Evolutionary conservation across 2,329 filamentous ascomycete genomes (phyloP), one percentile per base, ranked within the genome.

Genomic region (Colletotrichum sp.): DNA sequence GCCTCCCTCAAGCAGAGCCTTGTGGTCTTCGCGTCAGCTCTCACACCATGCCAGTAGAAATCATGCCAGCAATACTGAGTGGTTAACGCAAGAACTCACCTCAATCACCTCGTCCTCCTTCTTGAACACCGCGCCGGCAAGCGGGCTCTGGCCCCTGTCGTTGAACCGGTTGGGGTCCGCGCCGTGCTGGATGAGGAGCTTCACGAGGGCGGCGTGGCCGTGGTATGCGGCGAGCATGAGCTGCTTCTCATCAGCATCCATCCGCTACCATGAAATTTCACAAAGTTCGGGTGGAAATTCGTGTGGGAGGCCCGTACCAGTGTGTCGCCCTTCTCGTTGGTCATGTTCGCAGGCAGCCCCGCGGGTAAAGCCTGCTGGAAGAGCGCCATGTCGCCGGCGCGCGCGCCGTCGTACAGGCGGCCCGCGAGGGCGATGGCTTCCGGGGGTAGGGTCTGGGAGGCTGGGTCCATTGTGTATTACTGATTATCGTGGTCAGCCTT

Each of bases 141-240:
- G 86, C 1, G 92, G 91, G 77, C 92, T 94, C 84, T 95, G 94
- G 0, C 92, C 92, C 61, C 90, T 85, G 77, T 93, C 93, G 77
- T 95, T 95, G 32, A 95, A 80, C 2, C 89, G 87, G 82, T 95
- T 94, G 0, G 93, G 89, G 79, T 95, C 92, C 2, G 92, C 93
- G 2, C 92, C 92, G 75, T 91, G 87, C 32, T 90, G 85, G 2
- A 95, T 82, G 13, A 95, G 87, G 75, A 93, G 86, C 63, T 85
- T 87, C 30, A 93, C 92, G 0, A 94, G 88, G 0, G 89, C 86
- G 3, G 89, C 87, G 71, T 95, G 92, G 13, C 93, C 93, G 78
- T 95, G 90, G 79, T 95, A 95, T 0, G 93, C 89, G 1, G 93
- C 91, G 2, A 95, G 89, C 94, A 95, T 95, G 75, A 95, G 86